phyloP scores from a whole-genome alignment of 1,284 basidiomycete genomes.

The Sporisorium iseilematis-ciliati region DNA sequence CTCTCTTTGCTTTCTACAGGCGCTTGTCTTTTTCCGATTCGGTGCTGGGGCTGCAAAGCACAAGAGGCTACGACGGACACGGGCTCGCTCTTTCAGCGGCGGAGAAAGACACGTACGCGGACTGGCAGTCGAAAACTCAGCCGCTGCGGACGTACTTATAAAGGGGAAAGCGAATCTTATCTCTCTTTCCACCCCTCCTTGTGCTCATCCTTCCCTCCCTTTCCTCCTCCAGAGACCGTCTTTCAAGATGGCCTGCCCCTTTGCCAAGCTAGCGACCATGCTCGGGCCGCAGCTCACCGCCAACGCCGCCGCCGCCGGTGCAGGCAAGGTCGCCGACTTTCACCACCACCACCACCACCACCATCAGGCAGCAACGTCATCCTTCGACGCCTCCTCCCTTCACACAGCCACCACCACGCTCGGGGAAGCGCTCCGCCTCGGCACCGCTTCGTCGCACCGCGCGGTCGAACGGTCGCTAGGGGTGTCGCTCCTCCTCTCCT shows the following conservation, averaged over 20 bases:
- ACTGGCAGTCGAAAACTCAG: too few species aligned
- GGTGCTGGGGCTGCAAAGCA: too few species aligned
- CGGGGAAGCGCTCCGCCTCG: conserved; percentile 31
- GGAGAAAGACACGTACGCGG: too few species aligned
- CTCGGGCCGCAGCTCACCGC: conserved; percentile 8
- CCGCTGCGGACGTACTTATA: too few species aligned
- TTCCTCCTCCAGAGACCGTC: background rate
- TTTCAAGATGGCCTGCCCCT: conserved; percentile 44
- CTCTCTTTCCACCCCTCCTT: background rate
- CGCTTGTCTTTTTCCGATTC: too few species aligned
- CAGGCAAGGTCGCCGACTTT: background rate
- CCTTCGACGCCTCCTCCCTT: too few species aligned
- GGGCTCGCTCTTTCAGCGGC: too few species aligned
- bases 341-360: background rate
- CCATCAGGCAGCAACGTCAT: too few species aligned
- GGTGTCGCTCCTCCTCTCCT: conserved; percentile 41
- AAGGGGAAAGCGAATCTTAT: too few species aligned
- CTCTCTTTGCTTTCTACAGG: background rate
- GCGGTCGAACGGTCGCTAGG: conserved; percentile 46
- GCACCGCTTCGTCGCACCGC: conserved; percentile 41
- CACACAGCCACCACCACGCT: conserved; percentile 17
- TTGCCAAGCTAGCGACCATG: conserved; percentile 39
- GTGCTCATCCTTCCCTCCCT: background rate
- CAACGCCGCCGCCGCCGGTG: background rate
- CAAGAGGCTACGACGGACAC: too few species aligned